A percentile compares a stretch with the other conserved stretches of the same genome.
phyloP scores from a whole-genome alignment of 257 asterid species.

The Lantana camara region DNA sequence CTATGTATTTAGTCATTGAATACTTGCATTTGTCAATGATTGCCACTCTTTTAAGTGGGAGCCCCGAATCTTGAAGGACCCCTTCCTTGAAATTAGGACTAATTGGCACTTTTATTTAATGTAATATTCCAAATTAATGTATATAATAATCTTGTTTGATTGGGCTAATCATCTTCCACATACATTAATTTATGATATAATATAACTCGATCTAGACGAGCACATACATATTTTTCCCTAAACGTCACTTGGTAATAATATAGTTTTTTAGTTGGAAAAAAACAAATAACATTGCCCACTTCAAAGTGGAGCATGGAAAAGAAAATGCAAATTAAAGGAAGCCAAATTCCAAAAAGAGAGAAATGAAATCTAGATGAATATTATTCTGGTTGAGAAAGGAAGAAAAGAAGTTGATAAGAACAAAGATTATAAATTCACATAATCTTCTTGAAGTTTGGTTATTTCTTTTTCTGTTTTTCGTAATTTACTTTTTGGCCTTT shows the following conservation, averaged over 20 bases:
- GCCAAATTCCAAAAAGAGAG: conserved; percentile 19
- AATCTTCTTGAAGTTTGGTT: background rate
- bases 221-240: conserved; percentile 13
- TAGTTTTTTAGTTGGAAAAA: conserved; percentile 7
- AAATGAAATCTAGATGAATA: conserved; percentile 10
- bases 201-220: background rate
- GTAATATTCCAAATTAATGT: conserved; percentile 6
- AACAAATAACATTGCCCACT: conserved; percentile 11
- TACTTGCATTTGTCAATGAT: conserved; percentile 33
- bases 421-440: conserved; percentile 2
- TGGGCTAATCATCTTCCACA: conserved; percentile 32
- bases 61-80: conserved; percentile 38
- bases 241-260: conserved; percentile 18
- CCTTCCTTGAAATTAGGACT: conserved; percentile 26
- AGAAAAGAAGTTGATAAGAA: background rate
- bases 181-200: conserved; percentile 3
- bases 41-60: conserved; percentile 37
- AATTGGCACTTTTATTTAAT: conserved; percentile 16
- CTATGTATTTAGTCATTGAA: conserved; percentile 24
- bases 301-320: background rate
- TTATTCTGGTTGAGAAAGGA: background rate
- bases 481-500: too few species aligned
- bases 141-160: conserved; percentile 19
- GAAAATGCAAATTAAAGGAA: background rate
- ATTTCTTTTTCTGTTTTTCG: too few species aligned